These are phyloP conservation scores for Xylaria nigripes DNA, from an alignment of 495 filamentous ascomycete genomes.

Conservation along the genomic window DNA sequence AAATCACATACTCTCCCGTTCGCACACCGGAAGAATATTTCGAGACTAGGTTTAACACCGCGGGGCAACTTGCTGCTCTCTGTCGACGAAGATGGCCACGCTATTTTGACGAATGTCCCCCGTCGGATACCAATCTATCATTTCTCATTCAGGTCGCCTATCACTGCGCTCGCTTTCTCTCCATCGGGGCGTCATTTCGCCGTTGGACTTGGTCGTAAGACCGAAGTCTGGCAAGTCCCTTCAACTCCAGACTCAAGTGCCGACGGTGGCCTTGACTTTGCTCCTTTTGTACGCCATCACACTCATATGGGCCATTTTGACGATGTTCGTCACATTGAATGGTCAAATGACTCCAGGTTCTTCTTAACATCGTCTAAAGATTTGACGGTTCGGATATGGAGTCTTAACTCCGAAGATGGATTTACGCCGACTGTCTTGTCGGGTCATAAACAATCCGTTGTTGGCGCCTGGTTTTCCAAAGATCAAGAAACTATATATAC, in stretches of 20 bases:
- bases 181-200: constrained; percentile 86
- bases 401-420: constrained; percentile 73
- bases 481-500: constrained; percentile 69
- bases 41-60: constrained; percentile 77
- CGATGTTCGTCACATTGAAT: constrained; percentile 72
- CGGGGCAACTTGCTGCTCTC: constrained; percentile 85
- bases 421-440: constrained; percentile 84
- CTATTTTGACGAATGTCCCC: constrained; percentile 81
- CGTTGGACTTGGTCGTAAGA: constrained; percentile 70
- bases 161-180: constrained; percentile 83
- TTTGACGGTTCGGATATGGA: constrained; percentile 90
- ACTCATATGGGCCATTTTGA: constrained; percentile 85
- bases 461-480: constrained; percentile 85
- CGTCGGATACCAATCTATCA: constrained; percentile 81
- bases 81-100: constrained; percentile 87
- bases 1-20: constrained; percentile 93
- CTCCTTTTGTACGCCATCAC: constrained; percentile 83
- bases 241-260: constrained; percentile 67
- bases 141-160: constrained; percentile 81
- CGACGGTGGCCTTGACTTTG: constrained; percentile 85
- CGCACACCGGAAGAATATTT: constrained; percentile 86
- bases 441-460: constrained; percentile 79
- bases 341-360: constrained; percentile 93
- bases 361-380: constrained; percentile 87
- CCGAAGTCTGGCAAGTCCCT: constrained; percentile 94